A percentile compares a stretch with the other conserved stretches of the same genome.
phyloP scores from a whole-genome alignment of 2,329 filamentous ascomycete species.

The Curvularia lunata region DNA sequence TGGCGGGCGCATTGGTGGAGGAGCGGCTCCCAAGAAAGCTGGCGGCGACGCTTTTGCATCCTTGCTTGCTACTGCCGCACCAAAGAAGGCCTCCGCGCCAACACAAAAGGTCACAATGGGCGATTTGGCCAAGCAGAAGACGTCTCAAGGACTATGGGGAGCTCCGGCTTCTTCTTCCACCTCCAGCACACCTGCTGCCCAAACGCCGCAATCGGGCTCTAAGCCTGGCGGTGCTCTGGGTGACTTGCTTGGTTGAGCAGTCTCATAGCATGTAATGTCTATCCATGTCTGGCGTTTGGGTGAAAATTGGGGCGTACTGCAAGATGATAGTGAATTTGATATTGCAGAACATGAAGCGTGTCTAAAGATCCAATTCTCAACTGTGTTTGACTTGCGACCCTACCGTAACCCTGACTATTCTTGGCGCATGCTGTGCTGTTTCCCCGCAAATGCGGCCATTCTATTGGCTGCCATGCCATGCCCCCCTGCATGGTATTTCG shows the following conservation, averaged over 20 bases:
- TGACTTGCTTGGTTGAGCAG: constrained; percentile 43
- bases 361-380: not conserved
- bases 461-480: constrained; percentile 7
- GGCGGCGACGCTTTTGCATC: constrained; percentile 89
- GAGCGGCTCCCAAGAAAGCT: constrained; percentile 52
- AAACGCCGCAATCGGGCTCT: constrained; percentile 36
- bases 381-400: not conserved
- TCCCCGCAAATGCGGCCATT: constrained; percentile 13
- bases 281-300: constrained; percentile 5
- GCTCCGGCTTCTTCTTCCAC: constrained; percentile 58
- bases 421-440: not conserved
- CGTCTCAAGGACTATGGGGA: constrained; percentile 92
- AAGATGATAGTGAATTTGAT: not conserved
- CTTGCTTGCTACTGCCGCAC: constrained; percentile 77
- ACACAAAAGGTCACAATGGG: constrained; percentile 77
- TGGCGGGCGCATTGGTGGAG: constrained; percentile 49
- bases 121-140: constrained; percentile 97
- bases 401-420: not conserved
- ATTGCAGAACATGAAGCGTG: constrained; percentile 1
- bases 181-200: constrained; percentile 40
- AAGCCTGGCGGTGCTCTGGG: constrained; percentile 48
- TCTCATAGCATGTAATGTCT: constrained; percentile 1
- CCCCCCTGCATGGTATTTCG: constrained; percentile 11
- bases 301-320: constrained; percentile 9
- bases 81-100: constrained; percentile 73